These are phyloP conservation scores for Phytopythium helicoides DNA, from an alignment of 352 stramenopile genomes.

Conservation along the genomic window DNA sequence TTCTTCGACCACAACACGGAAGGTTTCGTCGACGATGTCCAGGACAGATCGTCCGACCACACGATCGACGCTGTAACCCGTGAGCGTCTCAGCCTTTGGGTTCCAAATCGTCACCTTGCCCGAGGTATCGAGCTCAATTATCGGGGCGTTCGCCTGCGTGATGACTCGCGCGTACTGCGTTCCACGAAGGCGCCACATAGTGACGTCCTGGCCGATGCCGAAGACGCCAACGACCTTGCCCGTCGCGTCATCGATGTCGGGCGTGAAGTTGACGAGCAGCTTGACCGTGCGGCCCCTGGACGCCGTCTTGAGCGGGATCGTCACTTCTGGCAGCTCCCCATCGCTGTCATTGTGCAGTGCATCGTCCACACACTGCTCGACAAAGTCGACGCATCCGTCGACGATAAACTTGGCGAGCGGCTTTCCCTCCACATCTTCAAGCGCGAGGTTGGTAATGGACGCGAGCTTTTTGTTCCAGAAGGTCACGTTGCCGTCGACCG, in stretches of 20 bases:
- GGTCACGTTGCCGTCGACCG: conserved; percentile 37
- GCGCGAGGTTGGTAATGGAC: conserved; percentile 30
- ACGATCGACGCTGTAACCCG: conserved; percentile 48
- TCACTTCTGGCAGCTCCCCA: conserved; percentile 34
- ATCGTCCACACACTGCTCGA: conserved; percentile 11
- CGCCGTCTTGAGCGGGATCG: conserved; percentile 45
- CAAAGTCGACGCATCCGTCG: conserved; percentile 14
- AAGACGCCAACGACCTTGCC: conserved; percentile 25
- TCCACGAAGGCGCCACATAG: conserved; percentile 34
- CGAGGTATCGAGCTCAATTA: conserved; percentile 74
- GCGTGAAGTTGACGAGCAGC: conserved; percentile 61
- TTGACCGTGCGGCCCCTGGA: conserved; percentile 36
- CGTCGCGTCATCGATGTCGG: conserved; percentile 28
- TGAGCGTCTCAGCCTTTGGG: conserved; percentile 53
- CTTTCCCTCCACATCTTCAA: conserved; percentile 23
- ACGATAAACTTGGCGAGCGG: conserved; percentile 35
- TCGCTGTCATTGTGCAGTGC: conserved; percentile 9
- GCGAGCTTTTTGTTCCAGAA: conserved; percentile 68
- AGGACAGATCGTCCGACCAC: conserved; percentile 45
- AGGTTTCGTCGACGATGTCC: conserved; percentile 46
- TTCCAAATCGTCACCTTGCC: conserved; percentile 71
- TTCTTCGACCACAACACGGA: conserved; percentile 36
- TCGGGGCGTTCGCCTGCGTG: conserved; percentile 73
- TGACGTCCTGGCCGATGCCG: conserved; percentile 55
- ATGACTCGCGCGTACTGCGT: conserved; percentile 59